A percentile compares a stretch with the other conserved stretches of the same genome.
phyloP scores from a whole-genome alignment of 225 moss, liverwort and hornwort genomes.

The Pseudisothecium myosuroides region DNA sequence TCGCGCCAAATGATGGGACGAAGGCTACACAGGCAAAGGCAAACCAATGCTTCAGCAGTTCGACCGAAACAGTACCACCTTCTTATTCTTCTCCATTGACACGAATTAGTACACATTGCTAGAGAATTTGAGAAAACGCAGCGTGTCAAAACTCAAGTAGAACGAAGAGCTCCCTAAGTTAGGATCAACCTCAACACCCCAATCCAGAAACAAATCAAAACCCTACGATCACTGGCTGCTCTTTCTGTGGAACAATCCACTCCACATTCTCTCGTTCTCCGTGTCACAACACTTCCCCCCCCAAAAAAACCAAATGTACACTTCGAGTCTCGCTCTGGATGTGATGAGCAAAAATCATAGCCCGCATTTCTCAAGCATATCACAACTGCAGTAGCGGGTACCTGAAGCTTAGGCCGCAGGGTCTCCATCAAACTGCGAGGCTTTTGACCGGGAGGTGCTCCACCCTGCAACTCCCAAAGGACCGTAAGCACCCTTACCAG shows the following conservation, averaged over 20 bases:
- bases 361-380: background rate
- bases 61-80: background rate
- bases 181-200: background rate
- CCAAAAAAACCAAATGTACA: no score
- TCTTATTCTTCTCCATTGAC: background rate
- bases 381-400: background rate
- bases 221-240: background rate
- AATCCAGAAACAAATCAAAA: background rate
- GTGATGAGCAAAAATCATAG: background rate
- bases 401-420: constrained; percentile 52
- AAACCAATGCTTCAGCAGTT: background rate
- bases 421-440: constrained; percentile 50
- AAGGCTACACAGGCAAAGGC: constrained; percentile 27
- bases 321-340: background rate
- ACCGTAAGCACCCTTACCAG: constrained; percentile 10
- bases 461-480: constrained; percentile 45
- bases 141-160: background rate
- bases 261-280: background rate
- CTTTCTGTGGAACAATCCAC: background rate
- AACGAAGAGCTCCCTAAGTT: background rate
- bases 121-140: background rate
- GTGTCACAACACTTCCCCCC: background rate
- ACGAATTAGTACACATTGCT: background rate
- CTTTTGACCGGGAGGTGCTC: constrained; percentile 66
- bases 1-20: constrained; percentile 32